Conservation (phyloP, 352 stramenopile species). For the Globisporangium cylindrosporum region DNA sequence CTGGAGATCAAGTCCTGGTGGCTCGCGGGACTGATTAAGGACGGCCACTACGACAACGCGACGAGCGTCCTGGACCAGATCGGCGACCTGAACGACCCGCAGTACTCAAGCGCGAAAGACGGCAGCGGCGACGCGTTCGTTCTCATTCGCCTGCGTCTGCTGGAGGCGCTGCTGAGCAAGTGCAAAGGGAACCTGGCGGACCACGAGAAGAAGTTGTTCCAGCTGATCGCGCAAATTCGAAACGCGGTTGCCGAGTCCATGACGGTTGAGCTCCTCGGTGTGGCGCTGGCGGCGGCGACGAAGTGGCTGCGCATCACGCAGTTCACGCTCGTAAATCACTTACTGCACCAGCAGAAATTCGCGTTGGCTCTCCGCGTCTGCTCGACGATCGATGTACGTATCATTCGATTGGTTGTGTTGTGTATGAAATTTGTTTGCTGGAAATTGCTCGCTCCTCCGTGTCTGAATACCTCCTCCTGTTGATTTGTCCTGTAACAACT, state of each 20-base stretch:
- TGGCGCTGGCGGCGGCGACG: slow-evolving; percentile 27
- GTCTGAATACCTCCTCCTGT: not conserved
- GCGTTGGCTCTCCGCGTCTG: slow-evolving; percentile 58
- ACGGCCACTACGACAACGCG: slow-evolving; percentile 74
- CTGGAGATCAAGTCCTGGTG: slow-evolving; percentile 82
- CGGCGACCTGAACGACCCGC: slow-evolving; percentile 49
- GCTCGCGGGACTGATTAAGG: slow-evolving; percentile 76
- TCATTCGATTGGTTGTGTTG: no score
- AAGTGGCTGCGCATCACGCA: slow-evolving; percentile 61
- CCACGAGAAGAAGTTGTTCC: slow-evolving; percentile 69
- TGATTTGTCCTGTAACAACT: slow-evolving; percentile 1
- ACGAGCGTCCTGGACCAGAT: slow-evolving; percentile 74
- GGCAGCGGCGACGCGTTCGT: slow-evolving; percentile 37
- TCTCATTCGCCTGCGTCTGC: slow-evolving; percentile 51
- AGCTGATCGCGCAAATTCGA: slow-evolving; percentile 42
- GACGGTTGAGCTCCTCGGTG: slow-evolving; percentile 29
- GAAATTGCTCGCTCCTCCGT: not conserved
- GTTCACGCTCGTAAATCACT: slow-evolving; percentile 67
- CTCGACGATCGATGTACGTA: slow-evolving; percentile 60
- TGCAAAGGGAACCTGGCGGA: slow-evolving; percentile 54
- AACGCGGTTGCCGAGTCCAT: slow-evolving; percentile 23
- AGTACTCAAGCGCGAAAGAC: slow-evolving; percentile 6
- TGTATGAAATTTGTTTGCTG: no score
- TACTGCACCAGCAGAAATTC: slow-evolving; percentile 76
- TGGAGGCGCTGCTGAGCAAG: slow-evolving; percentile 67